Evolutionary conservation across 2,329 filamentous ascomycete species (phyloP).

Genomic region (Trichoderma harzianum): DNA sequence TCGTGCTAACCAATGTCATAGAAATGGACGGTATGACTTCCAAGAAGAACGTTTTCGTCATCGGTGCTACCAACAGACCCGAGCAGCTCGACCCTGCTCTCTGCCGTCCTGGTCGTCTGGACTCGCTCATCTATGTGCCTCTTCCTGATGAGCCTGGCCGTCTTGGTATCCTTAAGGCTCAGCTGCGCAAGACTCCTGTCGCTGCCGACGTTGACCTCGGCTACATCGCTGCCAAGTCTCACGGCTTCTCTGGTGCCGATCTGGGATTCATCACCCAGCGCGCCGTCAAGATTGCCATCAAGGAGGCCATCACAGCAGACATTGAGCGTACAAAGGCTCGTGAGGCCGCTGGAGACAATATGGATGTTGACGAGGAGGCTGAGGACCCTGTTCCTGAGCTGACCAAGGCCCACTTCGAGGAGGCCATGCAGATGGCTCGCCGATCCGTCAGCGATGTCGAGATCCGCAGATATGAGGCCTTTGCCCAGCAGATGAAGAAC

Average conservation of each 20-base stretch:
- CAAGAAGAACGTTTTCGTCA: conserved; percentile 99
- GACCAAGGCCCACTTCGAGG: conserved; percentile 95
- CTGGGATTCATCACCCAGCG: conserved; percentile 98
- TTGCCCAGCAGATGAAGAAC: conserved; percentile 99
- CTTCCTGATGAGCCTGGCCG: conserved; percentile 89
- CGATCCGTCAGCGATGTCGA: conserved; percentile 94
- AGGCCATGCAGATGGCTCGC: conserved; percentile 94
- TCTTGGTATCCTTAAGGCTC: conserved; percentile 85
- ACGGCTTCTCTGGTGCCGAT: conserved; percentile 99
- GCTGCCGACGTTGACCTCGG: conserved; percentile 80
- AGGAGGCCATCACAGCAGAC: conserved; percentile 85
- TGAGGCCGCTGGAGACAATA: conserved; percentile 80
- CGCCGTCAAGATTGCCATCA: conserved; percentile 98
- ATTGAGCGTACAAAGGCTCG: conserved; percentile 89
- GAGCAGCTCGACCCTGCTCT: conserved; percentile 98
- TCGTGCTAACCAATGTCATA: conserved; percentile 44
- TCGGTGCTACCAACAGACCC: conserved; percentile 96
- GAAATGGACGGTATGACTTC: conserved; percentile 99
- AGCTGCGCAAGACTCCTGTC: conserved; percentile 97
- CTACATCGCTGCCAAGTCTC: conserved; percentile 94
- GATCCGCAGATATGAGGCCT: conserved; percentile 97
- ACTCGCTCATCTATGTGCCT: conserved; percentile 97
- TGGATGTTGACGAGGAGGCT: conserved; percentile 63
- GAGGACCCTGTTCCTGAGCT: conserved; percentile 96
- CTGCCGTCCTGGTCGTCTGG: conserved; percentile 96